Evolutionary conservation across 495 filamentous ascomycete species (phyloP).

Genomic region (Chlorociboria aeruginascens): DNA sequence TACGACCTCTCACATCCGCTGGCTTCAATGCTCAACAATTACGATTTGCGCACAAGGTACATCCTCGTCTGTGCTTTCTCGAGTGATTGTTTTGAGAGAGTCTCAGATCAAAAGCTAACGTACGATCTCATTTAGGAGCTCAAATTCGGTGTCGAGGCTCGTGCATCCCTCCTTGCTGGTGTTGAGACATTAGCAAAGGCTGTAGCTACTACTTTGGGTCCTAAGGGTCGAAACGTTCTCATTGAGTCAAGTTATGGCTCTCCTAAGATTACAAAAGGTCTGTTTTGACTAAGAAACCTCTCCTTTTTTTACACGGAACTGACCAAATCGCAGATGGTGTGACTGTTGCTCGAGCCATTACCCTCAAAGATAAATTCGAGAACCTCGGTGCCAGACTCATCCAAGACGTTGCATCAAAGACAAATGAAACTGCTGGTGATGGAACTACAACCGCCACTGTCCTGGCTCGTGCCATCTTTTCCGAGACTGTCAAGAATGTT

Average conservation of each 20-base stretch:
- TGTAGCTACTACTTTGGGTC: slow-evolving; percentile 90
- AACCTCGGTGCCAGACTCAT: slow-evolving; percentile 94
- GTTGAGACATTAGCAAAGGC: slow-evolving; percentile 95
- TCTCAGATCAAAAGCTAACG: slow-evolving; percentile 1
- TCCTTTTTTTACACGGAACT: slow-evolving; percentile 15
- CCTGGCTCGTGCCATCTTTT: slow-evolving; percentile 96
- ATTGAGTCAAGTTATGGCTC: slow-evolving; percentile 97
- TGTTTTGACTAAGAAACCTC: neutral
- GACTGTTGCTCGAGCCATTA: slow-evolving; percentile 83
- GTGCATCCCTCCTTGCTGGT: slow-evolving; percentile 79
- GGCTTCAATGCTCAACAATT: slow-evolving; percentile 66
- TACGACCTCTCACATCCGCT: slow-evolving; percentile 29
- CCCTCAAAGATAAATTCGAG: slow-evolving; percentile 97
- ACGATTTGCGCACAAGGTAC: slow-evolving; percentile 89
- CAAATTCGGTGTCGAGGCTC: slow-evolving; percentile 94
- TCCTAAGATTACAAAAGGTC: slow-evolving; percentile 99
- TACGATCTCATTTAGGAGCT: slow-evolving; percentile 52
- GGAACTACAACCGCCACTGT: slow-evolving; percentile 97
- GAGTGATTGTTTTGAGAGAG: neutral
- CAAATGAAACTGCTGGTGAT: slow-evolving; percentile 96
- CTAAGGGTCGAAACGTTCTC: slow-evolving; percentile 95
- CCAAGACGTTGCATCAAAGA: slow-evolving; percentile 98
- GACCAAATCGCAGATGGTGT: slow-evolving; percentile 60
- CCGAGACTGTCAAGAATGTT: slow-evolving; percentile 99
- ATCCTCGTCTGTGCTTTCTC: slow-evolving; percentile 19